Conservation (phyloP, 805 yeast species). For the Kockiozyma suomiensis region DNA sequence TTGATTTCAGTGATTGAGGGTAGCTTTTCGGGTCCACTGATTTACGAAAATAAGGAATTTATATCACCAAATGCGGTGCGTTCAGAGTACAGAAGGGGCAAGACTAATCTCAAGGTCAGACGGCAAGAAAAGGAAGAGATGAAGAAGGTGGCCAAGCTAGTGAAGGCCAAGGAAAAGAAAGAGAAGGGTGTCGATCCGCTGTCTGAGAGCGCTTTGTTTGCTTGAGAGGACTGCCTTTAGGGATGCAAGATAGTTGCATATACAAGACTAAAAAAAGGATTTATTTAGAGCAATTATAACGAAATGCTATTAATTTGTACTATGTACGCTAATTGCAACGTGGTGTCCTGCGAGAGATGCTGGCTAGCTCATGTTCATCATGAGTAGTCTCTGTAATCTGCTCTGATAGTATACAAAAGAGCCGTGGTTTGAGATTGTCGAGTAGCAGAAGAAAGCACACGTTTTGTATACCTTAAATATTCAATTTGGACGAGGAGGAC, state of each 20-base stretch:
- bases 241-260: neutral
- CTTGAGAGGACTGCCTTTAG: neutral
- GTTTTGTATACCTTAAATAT: neutral
- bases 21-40: slow-evolving; percentile 96
- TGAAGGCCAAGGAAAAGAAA: slow-evolving; percentile 18
- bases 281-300: neutral
- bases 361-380: neutral
- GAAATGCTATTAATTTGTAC: neutral
- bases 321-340: too few species aligned
- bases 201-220: slow-evolving; percentile 26
- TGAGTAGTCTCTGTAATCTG: too few species aligned
- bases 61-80: slow-evolving; percentile 95
- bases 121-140: slow-evolving; percentile 57
- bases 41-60: slow-evolving; percentile 94
- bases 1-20: slow-evolving; percentile 91
- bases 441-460: too few species aligned
- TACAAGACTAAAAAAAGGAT: neutral
- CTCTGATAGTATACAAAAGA: too few species aligned
- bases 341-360: too few species aligned
- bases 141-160: slow-evolving; percentile 22
- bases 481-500: slow-evolving; percentile 16
- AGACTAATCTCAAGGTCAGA: slow-evolving; percentile 74
- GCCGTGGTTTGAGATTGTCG: too few species aligned
- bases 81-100: slow-evolving; percentile 78
- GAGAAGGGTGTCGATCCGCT: slow-evolving; percentile 28